These are phyloP conservation scores for Trypanosoma platydactyli DNA, from an alignment of 208 protist genomes.

Conservation along the genomic window DNA sequence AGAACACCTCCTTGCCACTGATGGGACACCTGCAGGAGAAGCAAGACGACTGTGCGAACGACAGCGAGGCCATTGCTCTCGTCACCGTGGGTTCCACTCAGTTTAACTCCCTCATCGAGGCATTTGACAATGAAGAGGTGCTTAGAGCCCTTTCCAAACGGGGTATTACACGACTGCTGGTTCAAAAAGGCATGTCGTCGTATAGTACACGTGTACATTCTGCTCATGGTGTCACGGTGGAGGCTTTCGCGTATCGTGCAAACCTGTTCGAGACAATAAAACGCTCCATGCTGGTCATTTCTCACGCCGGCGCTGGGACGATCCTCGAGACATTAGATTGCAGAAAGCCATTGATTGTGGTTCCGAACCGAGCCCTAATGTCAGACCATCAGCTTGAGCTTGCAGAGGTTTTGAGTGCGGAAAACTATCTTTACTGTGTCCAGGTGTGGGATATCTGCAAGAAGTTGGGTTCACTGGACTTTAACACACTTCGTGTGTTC, in stretches of 20 bases:
- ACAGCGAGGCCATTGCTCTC: slow-evolving; percentile 35
- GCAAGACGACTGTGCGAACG: not conserved
- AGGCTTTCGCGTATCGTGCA: slow-evolving; percentile 72
- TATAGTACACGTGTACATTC: slow-evolving; percentile 10
- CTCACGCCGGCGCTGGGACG: slow-evolving; percentile 90
- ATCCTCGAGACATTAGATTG: slow-evolving; percentile 86
- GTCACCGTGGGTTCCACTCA: slow-evolving; percentile 90
- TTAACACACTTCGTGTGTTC: slow-evolving; percentile 42
- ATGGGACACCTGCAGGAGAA: not conserved
- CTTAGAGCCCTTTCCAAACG: slow-evolving; percentile 36
- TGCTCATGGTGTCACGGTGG: slow-evolving; percentile 43
- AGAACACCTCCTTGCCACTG: not conserved
- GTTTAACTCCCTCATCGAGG: slow-evolving; percentile 68
- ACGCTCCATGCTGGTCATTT: slow-evolving; percentile 68
- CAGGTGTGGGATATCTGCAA: slow-evolving; percentile 39
- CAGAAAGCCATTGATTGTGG: slow-evolving; percentile 61
- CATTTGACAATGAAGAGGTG: slow-evolving; percentile 39
- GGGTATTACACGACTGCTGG: slow-evolving; percentile 57
- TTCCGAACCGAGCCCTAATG: slow-evolving; percentile 89
- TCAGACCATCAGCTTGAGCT: slow-evolving; percentile 89
- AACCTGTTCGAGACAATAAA: slow-evolving; percentile 50
- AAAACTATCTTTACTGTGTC: slow-evolving; percentile 67
- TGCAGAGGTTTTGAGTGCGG: slow-evolving; percentile 48
- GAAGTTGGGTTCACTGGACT: slow-evolving; percentile 41
- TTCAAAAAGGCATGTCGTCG: slow-evolving; percentile 74